Evolutionary conservation across 2,329 filamentous ascomycete genomes (phyloP), one percentile per base, ranked within the genome.

Genomic region (Zymoseptoria crescenta): DNA sequence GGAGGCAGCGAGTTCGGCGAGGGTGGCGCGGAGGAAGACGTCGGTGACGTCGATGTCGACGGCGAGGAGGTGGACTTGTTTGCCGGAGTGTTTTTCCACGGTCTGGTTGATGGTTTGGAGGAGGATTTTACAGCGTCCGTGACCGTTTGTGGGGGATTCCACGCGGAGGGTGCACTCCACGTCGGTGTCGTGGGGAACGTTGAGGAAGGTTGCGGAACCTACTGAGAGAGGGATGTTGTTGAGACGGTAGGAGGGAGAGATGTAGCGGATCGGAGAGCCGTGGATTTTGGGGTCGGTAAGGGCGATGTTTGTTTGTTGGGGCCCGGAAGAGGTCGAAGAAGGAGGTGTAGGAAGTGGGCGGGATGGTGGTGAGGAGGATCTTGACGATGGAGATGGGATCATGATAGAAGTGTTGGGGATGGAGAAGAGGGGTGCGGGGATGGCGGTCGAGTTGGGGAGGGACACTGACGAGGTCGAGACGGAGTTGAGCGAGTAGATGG

Each of bases 1-100:
- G 28, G 53, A 54, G 7, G 53, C 51, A 8, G 68, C 64, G n/a
- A 70, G 62, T 52, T 70, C 69, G 8, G 62, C 61, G 7, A 70
- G 60, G 2, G 65, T 67, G 9, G 68, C 69, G 59, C 58, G 57
- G 52, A 58, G 52, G 53, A 70, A 66, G 8, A 52, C 54, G 13
- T 59, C 59, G 2, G 69, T 70, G 2, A 71, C 67, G 52, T 72
- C 69, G 35, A 65, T 56, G 41, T 71, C 69, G 5, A 66, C 64
- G 35, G 64, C 64, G 19, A 72, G 63, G 4, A 68, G 60, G 54
- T 65, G 65, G 2, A 55, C 57, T 52, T 61, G 61, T 16, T 63
- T 60, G 50, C 67, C 65, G 13, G 65, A 67, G 48, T 66, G 66
- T 45, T 66, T 65, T 16, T 68, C 62, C 1, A 70, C 61, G n/a